These are phyloP conservation scores for Phyllosticta citrichinensis DNA, from an alignment of 2,329 filamentous ascomycete genomes.

Conservation along the genomic window DNA sequence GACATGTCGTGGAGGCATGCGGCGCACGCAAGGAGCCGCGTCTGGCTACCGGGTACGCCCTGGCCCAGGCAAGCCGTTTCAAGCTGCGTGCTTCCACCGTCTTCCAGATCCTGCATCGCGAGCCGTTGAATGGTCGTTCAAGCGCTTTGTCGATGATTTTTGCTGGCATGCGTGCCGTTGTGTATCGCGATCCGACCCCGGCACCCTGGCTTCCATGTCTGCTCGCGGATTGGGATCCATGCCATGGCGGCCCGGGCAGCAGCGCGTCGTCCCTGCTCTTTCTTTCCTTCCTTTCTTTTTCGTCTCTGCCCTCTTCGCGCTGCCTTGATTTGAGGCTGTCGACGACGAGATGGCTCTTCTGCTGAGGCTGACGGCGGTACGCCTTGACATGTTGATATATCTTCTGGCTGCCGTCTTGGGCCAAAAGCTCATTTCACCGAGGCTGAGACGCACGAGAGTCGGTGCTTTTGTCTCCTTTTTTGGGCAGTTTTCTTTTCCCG, in stretches of 20 bases:
- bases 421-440: slow-evolving; percentile 2
- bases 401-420: slow-evolving; percentile 5
- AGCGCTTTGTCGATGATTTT: neutral
- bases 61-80: slow-evolving; percentile 8
- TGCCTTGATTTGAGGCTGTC: neutral
- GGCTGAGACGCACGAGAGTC: slow-evolving; percentile 10
- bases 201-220: neutral
- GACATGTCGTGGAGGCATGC: slow-evolving; percentile 11
- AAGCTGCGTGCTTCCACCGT: slow-evolving; percentile 7
- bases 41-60: slow-evolving; percentile 7
- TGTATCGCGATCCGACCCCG: neutral
- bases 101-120: slow-evolving; percentile 4
- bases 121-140: slow-evolving; percentile 8
- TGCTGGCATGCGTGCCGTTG: neutral
- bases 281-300: neutral
- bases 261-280: neutral
- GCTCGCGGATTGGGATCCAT: neutral
- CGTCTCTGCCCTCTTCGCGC: neutral
- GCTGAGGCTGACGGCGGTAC: slow-evolving; percentile 1
- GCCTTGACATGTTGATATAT: slow-evolving; percentile 5
- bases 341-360: neutral
- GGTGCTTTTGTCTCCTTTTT: slow-evolving; percentile 6
- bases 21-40: slow-evolving; percentile 6
- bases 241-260: neutral
- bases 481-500: slow-evolving; percentile 9